Percentiles rank a stretch among this genome's conserved stretches.
phyloP scores from a whole-genome alignment of 2,329 filamentous ascomycete species.

The Paraphoma sp. region DNA sequence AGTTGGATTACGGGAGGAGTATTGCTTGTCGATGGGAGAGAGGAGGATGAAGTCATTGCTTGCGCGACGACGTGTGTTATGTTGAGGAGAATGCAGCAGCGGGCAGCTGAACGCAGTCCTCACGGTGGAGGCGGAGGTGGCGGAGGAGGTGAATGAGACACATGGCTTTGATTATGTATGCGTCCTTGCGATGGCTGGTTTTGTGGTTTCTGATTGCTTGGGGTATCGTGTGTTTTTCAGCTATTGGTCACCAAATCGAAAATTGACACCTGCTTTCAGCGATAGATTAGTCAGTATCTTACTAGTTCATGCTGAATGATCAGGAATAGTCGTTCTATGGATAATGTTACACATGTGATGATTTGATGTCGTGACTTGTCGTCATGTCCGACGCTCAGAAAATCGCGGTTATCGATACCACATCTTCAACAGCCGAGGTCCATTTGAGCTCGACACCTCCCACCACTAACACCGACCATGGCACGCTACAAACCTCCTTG shows the following conservation, averaged over 20 bases:
- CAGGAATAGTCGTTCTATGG: too few species aligned
- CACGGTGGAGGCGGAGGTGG: conserved; percentile 5
- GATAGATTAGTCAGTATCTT: too few species aligned
- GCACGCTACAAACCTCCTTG: conserved; percentile 23
- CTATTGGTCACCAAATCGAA: too few species aligned
- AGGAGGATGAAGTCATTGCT: conserved; percentile 7
- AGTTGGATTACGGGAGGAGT: conserved; percentile 5
- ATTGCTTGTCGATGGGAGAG: conserved; percentile 2
- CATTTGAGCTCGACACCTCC: conserved; percentile 14
- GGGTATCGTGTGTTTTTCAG: background rate
- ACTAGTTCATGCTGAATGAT: too few species aligned
- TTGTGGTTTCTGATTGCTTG: background rate
- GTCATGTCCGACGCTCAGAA: background rate
- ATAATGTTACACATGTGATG: too few species aligned
- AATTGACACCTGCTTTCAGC: too few species aligned
- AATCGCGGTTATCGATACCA: conserved; percentile 22
- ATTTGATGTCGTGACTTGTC: background rate
- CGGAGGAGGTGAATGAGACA: background rate
- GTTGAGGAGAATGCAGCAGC: conserved; percentile 10
- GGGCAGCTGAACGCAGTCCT: too few species aligned
- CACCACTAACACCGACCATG: conserved; percentile 15
- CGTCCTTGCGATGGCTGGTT: background rate
- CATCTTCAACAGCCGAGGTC: conserved; percentile 31
- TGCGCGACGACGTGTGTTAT: conserved; percentile 5
- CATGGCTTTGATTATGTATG: too few species aligned